Base-by-base conservation (phyloP, 1,284 basidiomycete species). In the Leccinum subrobustum region DNA sequence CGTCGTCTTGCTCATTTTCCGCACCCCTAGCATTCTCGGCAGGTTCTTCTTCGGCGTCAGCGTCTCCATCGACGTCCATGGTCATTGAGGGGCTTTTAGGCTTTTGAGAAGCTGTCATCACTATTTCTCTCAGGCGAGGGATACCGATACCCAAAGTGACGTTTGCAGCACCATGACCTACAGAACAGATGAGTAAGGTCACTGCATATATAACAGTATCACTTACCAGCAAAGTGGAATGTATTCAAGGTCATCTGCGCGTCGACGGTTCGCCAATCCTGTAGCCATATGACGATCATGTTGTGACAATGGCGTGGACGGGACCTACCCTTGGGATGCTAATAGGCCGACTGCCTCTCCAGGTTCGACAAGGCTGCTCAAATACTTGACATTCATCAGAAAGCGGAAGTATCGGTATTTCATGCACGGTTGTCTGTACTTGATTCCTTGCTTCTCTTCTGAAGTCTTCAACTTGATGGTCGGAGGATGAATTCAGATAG, bases 241-340 rank as follows among this genome's bases (percentile, higher is more conserved):
- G 97, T 99, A 76, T 99, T 99, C 67, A 99, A 80, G 31, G 97
- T 99, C 97, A 99, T 99, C 75, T 99, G 20, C 20, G 97, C 1
- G 97, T 99, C 25, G 97, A 99, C 4, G 97, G 97, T 76, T 99
- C 97, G 62, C 97, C 97, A 53, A 99, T 88, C 80, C 95, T 95
- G 64, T 14, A 60, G 55, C 18, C 1, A 4, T 54, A 55, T 44
- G 23, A 44, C 58, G 54, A 61, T 35, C 11, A 33, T 33, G 6
- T 44, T 9, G 6, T 5, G 23, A 52, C 12, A 35, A 44, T 3
- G 39, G 27, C n/a, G 27, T 12, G 23, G 54, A 37, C 44, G 18
- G 55, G 31, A 78, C 84, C 67, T 75, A 94, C 93, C 96, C 94
- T 81, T 99, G 97, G 23, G 96, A 96, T n/a, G 97, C 97, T 54